Conservation (phyloP, 495 filamentous ascomycete genomes). For the Achaetomiella virescens region DNA sequence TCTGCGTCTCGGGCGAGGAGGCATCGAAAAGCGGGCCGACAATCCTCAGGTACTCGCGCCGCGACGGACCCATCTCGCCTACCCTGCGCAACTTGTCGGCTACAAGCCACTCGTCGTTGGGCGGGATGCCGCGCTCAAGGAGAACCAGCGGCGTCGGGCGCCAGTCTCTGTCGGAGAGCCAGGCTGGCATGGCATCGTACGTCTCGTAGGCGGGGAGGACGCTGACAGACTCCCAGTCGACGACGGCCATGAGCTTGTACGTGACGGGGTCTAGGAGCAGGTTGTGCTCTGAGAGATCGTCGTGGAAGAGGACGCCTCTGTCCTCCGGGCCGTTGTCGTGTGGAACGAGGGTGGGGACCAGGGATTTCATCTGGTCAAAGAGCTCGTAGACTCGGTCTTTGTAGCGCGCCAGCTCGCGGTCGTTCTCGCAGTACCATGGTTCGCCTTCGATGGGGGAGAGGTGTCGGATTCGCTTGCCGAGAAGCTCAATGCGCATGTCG, state of each 20-base stretch:
- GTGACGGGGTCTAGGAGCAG: constrained; percentile 22
- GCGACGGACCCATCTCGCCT: background rate
- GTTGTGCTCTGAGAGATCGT: constrained; percentile 26
- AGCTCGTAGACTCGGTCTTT: background rate
- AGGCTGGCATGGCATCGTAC: constrained; percentile 77
- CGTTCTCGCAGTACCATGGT: constrained; percentile 11
- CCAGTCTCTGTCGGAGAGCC: constrained; percentile 59
- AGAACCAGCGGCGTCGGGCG: background rate
- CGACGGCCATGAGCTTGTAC: constrained; percentile 19
- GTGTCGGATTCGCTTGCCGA: constrained; percentile 2
- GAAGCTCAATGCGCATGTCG: constrained; percentile 5
- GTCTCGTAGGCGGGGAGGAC: constrained; percentile 52
- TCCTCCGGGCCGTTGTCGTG: constrained; percentile 8
- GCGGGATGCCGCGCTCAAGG: background rate
- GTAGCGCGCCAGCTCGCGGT: background rate
- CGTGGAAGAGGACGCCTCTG: constrained; percentile 18
- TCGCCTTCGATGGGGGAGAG: constrained; percentile 1
- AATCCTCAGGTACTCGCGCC: background rate
- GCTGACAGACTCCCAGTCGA: constrained; percentile 35
- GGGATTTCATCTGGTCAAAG: constrained; percentile 4
- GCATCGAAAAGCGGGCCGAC: constrained; percentile 8
- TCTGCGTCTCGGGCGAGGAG: background rate
- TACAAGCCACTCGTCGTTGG: background rate
- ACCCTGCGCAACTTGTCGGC: constrained; percentile 4
- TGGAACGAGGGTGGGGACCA: constrained; percentile 5